Base-by-base conservation (phyloP, 352 stramenopile species). In the Globisporangium echinulatum region DNA sequence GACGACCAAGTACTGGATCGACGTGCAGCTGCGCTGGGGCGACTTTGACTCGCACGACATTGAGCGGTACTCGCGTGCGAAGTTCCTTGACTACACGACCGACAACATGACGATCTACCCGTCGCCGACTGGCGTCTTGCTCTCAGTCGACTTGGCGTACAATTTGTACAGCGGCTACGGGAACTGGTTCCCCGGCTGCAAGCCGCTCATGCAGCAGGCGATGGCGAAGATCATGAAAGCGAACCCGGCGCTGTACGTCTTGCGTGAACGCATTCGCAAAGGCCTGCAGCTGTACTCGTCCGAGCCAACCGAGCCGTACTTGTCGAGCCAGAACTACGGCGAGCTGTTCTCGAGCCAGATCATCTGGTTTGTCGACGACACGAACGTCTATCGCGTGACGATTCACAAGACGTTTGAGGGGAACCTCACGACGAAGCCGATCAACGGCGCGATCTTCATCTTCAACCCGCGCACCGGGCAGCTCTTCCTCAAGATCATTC, bases 151-250 rank as follows among this genome's bases (percentile, higher is more conserved):
- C 74, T 79, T 99, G 40, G 97, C 97, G 33, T 99, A 99, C 83
- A 99, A 99, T 62, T 70, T 99, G 54, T 99, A 99, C 85, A 98
- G 90, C 64, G 98, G 97, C 11, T 99, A 99, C 70, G 98, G 98
- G 44, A 99, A 99, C 71, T 99, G 97, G 85, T 99, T 99, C 79
- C 96, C 97, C 40, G 97, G 97, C 38, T 97, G 92, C 60, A 99
- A 99, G 73, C 96, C 97, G 7, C 79, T 99, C 8, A 89, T 99
- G 73, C 97, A 99, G 71, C 97, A 99, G 86, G 97, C 97, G 7
- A 99, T 99, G 97, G 97, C 97, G 42, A 99, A 99, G 82, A 99
- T 99, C 70, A 99, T 99, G 83, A 99, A 99, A 81, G 97, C 97
- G 3, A 99, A 99, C 73, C 98, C 98, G 46, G 97, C 98, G 37